Evolutionary conservation across 2,329 filamentous ascomycete species (phyloP), one percentile per base, ranked within the genome.

Genomic region (Periconia digitata): DNA sequence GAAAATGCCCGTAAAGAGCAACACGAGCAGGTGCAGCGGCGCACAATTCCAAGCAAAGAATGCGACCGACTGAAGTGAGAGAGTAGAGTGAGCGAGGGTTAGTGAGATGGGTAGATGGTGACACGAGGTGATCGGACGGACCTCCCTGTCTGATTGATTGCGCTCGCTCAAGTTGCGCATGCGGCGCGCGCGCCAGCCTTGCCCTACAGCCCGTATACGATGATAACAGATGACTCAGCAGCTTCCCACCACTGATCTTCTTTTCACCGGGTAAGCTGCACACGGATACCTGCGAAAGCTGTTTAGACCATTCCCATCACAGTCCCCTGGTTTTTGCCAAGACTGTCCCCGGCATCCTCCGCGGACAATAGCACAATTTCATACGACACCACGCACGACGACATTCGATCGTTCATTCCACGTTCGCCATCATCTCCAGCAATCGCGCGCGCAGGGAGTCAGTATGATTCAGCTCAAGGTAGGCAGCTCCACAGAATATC

Each of bases 401-500:
- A 61, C 56, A 42, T 46, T 38, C 12, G 27, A 8, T 6, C 24
- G 21, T 35, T 29, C 17, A 36, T 15, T 15, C 12, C 21, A n/a
- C 12, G 6, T 38, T 38, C 15, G 38, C 22, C 34, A n/a, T 38
- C 40, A 20, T 20, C 49, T 22, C 38, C 46, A 36, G 22, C 44
- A 51, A 34, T 35, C 32, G 43, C 49, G 42, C 41, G 45, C 22
- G 21, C 13, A 32, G 17, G n/a, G 43, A 36, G n/a, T 32, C 60
- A 69, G 49, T 27, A 71, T 71, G 68, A 71, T 71, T 50, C 68
- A 71, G 56, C 59, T 71, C 43, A 71, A 71, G 67, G 68, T 70
- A 62, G 24, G n/a, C 8, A 10, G 18, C 18, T 17, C 21, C 21
- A 13, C 29, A n/a, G n/a, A n/a, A 15, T 32, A 32, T 32, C 8